phyloP scores from a whole-genome alignment of 73 alveolate genomes.

The Stentor roeselii region DNA sequence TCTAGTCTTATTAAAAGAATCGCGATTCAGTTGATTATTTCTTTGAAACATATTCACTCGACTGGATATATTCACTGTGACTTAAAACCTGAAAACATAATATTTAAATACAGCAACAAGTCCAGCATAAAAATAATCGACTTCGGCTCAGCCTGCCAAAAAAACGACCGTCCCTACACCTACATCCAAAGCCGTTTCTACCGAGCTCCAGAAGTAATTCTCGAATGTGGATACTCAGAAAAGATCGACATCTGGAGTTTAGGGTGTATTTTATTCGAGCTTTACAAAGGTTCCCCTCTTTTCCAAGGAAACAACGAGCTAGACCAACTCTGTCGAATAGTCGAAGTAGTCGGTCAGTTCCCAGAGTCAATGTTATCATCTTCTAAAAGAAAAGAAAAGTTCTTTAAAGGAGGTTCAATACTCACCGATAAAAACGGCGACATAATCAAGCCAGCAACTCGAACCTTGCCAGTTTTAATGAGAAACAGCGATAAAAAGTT shows the following conservation, averaged over 20 bases:
- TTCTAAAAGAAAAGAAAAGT: neutral
- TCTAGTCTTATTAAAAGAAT: conserved; percentile 53
- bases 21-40: conserved; percentile 60
- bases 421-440: neutral
- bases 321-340: conserved; percentile 30
- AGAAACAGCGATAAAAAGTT: neutral
- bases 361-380: conserved; percentile 24
- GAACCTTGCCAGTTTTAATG: neutral
- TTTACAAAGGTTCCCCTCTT: conserved; percentile 62
- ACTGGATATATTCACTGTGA: conserved; percentile 59
- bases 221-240: conserved; percentile 57
- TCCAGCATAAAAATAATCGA: conserved; percentile 70
- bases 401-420: neutral
- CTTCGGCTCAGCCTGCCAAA: conserved; percentile 76
- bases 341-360: conserved; percentile 24
- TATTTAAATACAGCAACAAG: conserved; percentile 55
- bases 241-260: conserved; percentile 86
- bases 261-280: conserved; percentile 88
- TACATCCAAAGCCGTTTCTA: conserved; percentile 79
- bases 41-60: conserved; percentile 41
- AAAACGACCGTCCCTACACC: conserved; percentile 56
- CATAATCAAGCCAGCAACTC: neutral
- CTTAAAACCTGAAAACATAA: conserved; percentile 97
- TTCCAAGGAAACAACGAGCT: conserved; percentile 88
- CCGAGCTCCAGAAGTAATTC: conserved; percentile 80